Evolutionary conservation across 768 basidiomycete species (phyloP), one percentile per base, ranked within the genome.

Genomic region (Suillus plorans): DNA sequence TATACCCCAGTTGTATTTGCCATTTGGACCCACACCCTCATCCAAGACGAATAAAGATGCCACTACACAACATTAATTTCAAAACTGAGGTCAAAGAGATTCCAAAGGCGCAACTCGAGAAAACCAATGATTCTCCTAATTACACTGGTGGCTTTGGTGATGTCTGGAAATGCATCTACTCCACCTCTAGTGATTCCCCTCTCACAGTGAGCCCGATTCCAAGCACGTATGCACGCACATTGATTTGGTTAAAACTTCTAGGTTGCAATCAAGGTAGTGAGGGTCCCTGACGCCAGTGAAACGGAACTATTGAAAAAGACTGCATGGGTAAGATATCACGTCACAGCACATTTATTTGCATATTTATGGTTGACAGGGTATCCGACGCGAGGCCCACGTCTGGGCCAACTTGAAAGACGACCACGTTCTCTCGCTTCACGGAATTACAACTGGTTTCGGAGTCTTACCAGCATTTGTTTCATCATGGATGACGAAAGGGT

Each of bases 401-500:
- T 79, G 78, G 78, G 62, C 28, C 36, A 41, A 47, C n/a, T 69
- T 79, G 36, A 3, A 50, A 0, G 77, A 79, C 53, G 68, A 1
- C 20, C 80, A 79, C 18, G 34, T 79, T 28, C 31, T 79, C 18
- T 70, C 77, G 45, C 65, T 80, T 2, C 71, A 67, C 42, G 78
- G 78, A 22, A 58, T 69, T 9, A 60, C 71, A 3, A 14, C 7
- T 6, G 72, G 66, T 49, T 80, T 76, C 44, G 73, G 73, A 31
- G 71, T 61, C 34, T 63, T 76, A 12, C 52, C 60, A 41, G 74
- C 79, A 5, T 74, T 79, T 60, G 71, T 79, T 25, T 79, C 67
- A 14, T 78, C 77, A 0, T 78, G 78, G 77, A 68, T 71, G 28
- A 71, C 70, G 0, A 67, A 78, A 10, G 78, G 77, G 0, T 76